Conservation (phyloP, 2,329 filamentous ascomycete genomes). For the Periglandula ipomoeae region DNA sequence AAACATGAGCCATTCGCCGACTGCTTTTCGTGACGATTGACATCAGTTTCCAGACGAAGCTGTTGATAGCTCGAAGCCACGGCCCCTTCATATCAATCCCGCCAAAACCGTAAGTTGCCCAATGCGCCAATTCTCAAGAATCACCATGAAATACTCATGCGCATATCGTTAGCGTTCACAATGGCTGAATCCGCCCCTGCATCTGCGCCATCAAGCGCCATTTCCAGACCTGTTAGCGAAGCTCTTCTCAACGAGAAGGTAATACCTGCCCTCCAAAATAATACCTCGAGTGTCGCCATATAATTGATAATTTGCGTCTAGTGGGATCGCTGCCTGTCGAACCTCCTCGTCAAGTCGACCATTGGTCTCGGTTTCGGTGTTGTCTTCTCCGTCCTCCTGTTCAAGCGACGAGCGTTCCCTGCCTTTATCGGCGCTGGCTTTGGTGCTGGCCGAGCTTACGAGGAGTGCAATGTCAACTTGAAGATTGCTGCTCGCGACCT, state of each 20-base stretch:
- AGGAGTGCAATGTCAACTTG: conserved; percentile 86
- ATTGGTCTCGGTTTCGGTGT: conserved; percentile 95
- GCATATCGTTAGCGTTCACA: conserved; percentile 16
- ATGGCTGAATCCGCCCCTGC: conserved; percentile 45
- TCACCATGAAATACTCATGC: neutral
- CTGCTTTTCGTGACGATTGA: conserved; percentile 28
- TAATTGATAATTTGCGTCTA: conserved; percentile 27
- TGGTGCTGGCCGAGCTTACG: conserved; percentile 91
- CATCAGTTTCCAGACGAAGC: conserved; percentile 24
- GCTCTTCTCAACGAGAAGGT: conserved; percentile 99
- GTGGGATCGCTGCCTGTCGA: conserved; percentile 99
- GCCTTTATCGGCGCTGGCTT: conserved; percentile 93
- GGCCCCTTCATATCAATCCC: conserved; percentile 8
- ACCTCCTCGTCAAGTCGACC: conserved; percentile 90
- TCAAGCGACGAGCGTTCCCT: conserved; percentile 97
- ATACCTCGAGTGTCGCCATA: conserved; percentile 12
- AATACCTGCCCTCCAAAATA: conserved; percentile 17
- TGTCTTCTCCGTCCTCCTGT: conserved; percentile 95
- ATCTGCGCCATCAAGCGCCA: conserved; percentile 48
- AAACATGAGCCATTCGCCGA: conserved; percentile 25
- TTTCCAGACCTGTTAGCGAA: conserved; percentile 87
- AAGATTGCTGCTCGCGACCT: conserved; percentile 52
- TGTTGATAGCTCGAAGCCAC: conserved; percentile 18
- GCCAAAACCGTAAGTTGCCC: conserved; percentile 4
- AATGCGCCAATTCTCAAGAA: neutral